phyloP scores from a whole-genome alignment of 148 eudicot species.

The Spergularia bocconei region DNA sequence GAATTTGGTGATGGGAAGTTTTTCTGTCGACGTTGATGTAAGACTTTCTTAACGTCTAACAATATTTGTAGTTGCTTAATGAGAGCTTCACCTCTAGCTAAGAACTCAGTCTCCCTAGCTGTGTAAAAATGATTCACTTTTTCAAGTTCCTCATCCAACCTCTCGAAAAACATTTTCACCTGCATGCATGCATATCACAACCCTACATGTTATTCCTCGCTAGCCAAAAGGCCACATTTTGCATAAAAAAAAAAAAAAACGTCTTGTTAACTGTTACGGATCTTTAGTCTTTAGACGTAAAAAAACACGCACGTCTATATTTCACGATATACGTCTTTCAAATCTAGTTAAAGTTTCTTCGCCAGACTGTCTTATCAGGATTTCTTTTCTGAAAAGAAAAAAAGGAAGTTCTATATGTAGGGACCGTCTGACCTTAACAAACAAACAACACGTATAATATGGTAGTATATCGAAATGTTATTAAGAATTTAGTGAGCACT shows the following conservation, averaged over 20 bases:
- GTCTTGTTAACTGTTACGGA: neutral
- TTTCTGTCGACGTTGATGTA: constrained; percentile 49
- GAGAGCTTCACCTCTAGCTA: constrained; percentile 57
- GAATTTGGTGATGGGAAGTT: constrained; percentile 23
- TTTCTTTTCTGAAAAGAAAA: no score
- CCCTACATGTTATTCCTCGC: neutral
- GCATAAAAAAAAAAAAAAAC: neutral
- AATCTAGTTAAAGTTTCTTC: no score
- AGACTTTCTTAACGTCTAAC: constrained; percentile 52
- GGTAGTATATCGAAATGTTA: no score
- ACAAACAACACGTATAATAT: no score
- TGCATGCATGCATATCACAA: neutral
- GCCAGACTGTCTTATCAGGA: no score
- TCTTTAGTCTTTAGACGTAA: no score
- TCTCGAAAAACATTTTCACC: constrained; percentile 61
- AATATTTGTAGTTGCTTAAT: constrained; percentile 35
- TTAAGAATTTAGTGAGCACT: constrained; percentile 5
- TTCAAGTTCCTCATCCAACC: constrained; percentile 69
- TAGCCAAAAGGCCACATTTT: no score
- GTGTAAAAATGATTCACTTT: constrained; percentile 81
- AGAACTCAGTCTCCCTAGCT: constrained; percentile 59
- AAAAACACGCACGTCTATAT: no score
- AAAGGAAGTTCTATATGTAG: no score
- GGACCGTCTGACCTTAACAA: no score
- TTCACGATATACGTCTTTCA: no score